phyloP scores from a whole-genome alignment of 148 eudicot genomes.

The Spergularia marina region DNA sequence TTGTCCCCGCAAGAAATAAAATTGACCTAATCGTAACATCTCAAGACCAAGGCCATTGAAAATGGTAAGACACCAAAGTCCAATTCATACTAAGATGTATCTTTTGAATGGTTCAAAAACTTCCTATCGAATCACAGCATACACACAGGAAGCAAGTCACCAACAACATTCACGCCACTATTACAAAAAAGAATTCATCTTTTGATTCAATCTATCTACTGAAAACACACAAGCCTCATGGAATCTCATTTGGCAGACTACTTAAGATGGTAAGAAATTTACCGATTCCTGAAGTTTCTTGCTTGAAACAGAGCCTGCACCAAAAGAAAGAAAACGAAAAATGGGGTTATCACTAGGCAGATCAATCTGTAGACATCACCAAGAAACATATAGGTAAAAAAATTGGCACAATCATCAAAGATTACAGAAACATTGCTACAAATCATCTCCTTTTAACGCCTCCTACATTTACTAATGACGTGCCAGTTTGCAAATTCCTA shows the following conservation, averaged over 20 bases:
- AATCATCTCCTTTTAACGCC: no score
- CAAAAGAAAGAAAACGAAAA: constrained; percentile 2
- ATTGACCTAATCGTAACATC: background rate
- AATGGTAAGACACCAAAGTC: background rate
- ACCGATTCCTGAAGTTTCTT: constrained; percentile 50
- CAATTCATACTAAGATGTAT: background rate
- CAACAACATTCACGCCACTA: background rate
- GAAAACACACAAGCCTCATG: background rate
- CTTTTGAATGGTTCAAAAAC: background rate
- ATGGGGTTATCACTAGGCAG: background rate
- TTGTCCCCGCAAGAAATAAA: background rate
- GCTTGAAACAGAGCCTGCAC: constrained; percentile 46
- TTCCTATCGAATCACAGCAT: background rate
- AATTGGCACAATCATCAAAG: no score
- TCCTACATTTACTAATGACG: no score
- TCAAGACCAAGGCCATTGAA: background rate
- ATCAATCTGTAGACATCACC: background rate
- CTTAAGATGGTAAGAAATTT: constrained; percentile 15
- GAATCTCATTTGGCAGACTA: background rate
- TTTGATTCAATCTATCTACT: background rate
- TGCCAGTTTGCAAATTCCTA: no score
- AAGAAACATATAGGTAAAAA: background rate
- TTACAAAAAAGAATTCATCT: constrained; percentile 1
- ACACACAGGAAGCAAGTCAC: constrained; percentile 8
- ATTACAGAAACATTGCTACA: no score